These are phyloP conservation scores for Pseudogymnoascus sp. DNA, from an alignment of 2,329 filamentous ascomycete species.

Conservation along the genomic window DNA sequence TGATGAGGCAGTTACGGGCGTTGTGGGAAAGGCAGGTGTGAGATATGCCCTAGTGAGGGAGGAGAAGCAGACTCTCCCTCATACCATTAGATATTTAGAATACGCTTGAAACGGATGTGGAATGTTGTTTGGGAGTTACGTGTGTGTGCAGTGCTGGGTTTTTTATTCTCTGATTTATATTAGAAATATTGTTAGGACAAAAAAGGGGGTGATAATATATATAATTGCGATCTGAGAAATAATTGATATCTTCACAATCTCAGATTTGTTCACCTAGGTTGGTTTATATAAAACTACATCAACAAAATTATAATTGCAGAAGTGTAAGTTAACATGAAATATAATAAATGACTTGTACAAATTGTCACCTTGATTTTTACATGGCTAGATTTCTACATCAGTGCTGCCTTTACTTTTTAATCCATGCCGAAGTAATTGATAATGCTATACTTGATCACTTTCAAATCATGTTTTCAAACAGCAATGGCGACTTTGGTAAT, in stretches of 20 bases:
- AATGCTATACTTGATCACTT: not conserved
- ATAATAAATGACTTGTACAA: too few species aligned
- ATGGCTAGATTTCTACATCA: too few species aligned
- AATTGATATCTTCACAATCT: not conserved
- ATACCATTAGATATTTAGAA: not conserved
- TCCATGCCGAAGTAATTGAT: too few species aligned
- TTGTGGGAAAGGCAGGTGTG: not conserved
- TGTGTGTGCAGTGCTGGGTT: not conserved
- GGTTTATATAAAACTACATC: too few species aligned
- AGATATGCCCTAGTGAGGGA: not conserved
- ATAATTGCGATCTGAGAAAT: not conserved
- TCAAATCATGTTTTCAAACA: not conserved
- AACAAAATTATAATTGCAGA: too few species aligned
- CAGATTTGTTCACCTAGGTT: too few species aligned
- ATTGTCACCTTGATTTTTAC: too few species aligned
- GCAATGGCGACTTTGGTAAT: not conserved
- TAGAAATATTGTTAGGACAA: not conserved
- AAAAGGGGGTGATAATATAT: not conserved
- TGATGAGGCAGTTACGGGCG: not conserved
- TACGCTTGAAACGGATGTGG: not conserved
- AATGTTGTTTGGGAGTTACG: not conserved
- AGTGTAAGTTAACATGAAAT: too few species aligned
- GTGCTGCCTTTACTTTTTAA: too few species aligned
- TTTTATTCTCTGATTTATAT: not conserved
- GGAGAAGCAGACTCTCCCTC: too few species aligned